phyloP scores from a whole-genome alignment of 2,329 filamentous ascomycete species.

The Alternaria triticina region DNA sequence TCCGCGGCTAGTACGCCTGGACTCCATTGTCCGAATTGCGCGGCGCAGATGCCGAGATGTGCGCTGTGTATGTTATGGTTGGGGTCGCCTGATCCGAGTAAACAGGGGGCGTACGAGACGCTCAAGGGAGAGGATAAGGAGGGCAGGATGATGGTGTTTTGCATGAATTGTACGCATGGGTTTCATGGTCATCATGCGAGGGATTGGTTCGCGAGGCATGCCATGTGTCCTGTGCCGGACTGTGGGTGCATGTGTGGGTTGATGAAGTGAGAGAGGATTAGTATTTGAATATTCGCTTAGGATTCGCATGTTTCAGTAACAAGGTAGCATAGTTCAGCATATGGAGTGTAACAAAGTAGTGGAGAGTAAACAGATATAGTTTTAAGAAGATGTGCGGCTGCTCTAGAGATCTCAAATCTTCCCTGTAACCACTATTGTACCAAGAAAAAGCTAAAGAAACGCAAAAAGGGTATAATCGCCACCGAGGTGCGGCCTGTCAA shows the following conservation, averaged over 20 bases:
- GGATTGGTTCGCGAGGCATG: slow-evolving; percentile 65
- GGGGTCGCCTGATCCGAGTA: slow-evolving; percentile 63
- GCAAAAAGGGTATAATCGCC: slow-evolving; percentile 31
- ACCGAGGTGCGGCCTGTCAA: slow-evolving; percentile 4
- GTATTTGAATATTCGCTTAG: neutral
- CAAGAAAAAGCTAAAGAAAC: slow-evolving; percentile 1
- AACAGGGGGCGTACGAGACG: slow-evolving; percentile 43
- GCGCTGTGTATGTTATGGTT: slow-evolving; percentile 68
- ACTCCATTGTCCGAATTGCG: slow-evolving; percentile 66
- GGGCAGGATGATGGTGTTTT: slow-evolving; percentile 65
- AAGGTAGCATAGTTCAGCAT: neutral
- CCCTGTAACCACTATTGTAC: neutral
- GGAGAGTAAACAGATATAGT: neutral
- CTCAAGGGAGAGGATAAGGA: slow-evolving; percentile 55
- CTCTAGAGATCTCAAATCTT: neutral
- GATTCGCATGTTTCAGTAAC: neutral
- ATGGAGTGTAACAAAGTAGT: neutral
- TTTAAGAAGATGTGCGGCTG: neutral
- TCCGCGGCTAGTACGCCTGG: slow-evolving; percentile 44
- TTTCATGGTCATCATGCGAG: slow-evolving; percentile 68
- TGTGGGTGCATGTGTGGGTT: slow-evolving; percentile 61
- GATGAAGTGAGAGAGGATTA: slow-evolving; percentile 33
- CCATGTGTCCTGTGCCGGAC: slow-evolving; percentile 62
- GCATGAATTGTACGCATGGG: slow-evolving; percentile 68
- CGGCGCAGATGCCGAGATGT: slow-evolving; percentile 68